A percentile compares a stretch with the other conserved stretches of the same genome.
Evolutionary conservation across 1,284 basidiomycete species (phyloP).

Genomic region (Stygiomarasmius scandens): DNA sequence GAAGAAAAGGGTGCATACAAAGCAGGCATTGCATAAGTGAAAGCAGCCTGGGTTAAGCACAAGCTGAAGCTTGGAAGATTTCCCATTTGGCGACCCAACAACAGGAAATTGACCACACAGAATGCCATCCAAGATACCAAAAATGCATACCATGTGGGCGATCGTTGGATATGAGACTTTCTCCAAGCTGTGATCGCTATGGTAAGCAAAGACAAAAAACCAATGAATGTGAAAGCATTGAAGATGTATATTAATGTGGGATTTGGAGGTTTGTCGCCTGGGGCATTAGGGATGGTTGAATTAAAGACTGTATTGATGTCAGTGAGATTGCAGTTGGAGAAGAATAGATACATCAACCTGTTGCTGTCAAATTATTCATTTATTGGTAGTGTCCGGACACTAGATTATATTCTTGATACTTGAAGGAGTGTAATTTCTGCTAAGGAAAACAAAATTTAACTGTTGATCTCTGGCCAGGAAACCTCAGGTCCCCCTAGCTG

Average conservation of each 20-base stretch:
- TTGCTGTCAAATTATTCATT: too few species aligned
- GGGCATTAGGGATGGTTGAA: too few species aligned
- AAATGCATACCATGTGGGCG: constrained; percentile 22
- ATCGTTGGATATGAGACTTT: constrained; percentile 18
- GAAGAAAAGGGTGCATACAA: constrained; percentile 13
- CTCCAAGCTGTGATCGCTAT: constrained; percentile 20
- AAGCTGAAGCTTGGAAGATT: constrained; percentile 17
- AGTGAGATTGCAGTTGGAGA: too few species aligned
- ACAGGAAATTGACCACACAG: constrained; percentile 19
- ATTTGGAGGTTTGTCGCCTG: not conserved
- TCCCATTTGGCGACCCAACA: constrained; percentile 25
- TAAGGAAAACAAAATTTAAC: too few species aligned
- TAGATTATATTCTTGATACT: too few species aligned
- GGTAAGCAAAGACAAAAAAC: constrained; percentile 15
- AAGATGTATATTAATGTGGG: constrained; percentile 7
- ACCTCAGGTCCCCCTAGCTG: too few species aligned
- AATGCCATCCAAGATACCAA: constrained; percentile 23
- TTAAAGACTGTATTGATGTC: too few species aligned
- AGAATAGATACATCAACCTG: too few species aligned
- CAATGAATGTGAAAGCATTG: constrained; percentile 18
- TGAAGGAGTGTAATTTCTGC: too few species aligned
- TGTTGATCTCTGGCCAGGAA: too few species aligned
- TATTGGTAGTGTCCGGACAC: too few species aligned
- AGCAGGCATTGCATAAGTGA: constrained; percentile 24
- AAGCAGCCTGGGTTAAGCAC: constrained; percentile 24